Evolutionary conservation across 1,139 yeast species (phyloP).

Genomic region (Taiozyma onychis): DNA sequence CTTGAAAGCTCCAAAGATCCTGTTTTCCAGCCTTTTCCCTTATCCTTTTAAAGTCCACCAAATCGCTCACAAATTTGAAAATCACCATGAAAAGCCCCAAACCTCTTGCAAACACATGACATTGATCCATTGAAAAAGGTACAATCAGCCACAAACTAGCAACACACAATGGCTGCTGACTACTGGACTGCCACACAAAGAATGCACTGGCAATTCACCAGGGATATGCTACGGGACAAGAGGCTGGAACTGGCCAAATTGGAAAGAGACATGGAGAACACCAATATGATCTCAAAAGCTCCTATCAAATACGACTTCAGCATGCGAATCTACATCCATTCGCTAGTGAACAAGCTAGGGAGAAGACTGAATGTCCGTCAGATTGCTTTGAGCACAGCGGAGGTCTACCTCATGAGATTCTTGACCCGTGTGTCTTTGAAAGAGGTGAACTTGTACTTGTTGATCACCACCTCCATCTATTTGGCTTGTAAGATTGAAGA

Average conservation of each 20-base stretch:
- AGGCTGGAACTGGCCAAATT: constrained; percentile 33
- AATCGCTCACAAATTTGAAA: background rate
- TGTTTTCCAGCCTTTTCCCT: background rate
- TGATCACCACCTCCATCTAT: constrained; percentile 82
- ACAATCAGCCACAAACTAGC: background rate
- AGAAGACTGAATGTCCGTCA: constrained; percentile 73
- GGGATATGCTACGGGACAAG: constrained; percentile 37
- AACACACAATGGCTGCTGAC: constrained; percentile 48
- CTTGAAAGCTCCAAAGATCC: background rate
- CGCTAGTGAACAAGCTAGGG: constrained; percentile 68
- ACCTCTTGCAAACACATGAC: background rate
- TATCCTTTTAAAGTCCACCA: background rate
- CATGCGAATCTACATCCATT: constrained; percentile 65
- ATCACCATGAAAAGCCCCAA: too few species aligned
- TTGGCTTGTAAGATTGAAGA: constrained; percentile 93
- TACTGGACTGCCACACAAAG: constrained; percentile 69
- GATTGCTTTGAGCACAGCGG: constrained; percentile 84
- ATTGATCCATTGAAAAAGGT: background rate
- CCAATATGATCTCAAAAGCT: constrained; percentile 35
- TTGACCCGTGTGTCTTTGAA: constrained; percentile 65
- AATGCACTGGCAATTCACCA: constrained; percentile 53
- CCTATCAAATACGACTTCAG: constrained; percentile 50
- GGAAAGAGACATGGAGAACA: constrained; percentile 32
- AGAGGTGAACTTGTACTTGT: constrained; percentile 75
- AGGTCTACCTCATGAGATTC: constrained; percentile 72